These are phyloP conservation scores for Populus hybrid DNA, from an alignment of 441 rosid species.

Conservation along the genomic window DNA sequence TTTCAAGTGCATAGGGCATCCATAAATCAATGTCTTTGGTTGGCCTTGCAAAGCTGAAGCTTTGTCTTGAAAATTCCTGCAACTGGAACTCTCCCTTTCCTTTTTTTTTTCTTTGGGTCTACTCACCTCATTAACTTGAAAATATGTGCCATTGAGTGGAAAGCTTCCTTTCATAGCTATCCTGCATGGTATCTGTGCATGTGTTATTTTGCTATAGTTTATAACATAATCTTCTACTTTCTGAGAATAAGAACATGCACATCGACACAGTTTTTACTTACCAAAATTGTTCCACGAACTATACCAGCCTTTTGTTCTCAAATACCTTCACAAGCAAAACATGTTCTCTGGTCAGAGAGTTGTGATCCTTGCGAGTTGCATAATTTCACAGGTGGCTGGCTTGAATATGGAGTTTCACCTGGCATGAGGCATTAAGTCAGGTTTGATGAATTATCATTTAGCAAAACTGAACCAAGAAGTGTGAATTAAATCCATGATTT, in stretches of 20 bases:
- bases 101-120: neutral
- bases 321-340: constrained; percentile 8
- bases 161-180: constrained; percentile 1
- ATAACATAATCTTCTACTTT: too few relatives aligned
- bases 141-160: neutral
- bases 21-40: constrained; percentile 1
- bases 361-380: constrained; percentile 16
- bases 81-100: neutral
- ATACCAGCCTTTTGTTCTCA: neutral
- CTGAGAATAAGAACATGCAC: too few relatives aligned
- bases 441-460: neutral
- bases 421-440: neutral
- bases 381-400: neutral
- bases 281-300: constrained; percentile 19
- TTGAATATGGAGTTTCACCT: constrained; percentile 12
- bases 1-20: neutral
- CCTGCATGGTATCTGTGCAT: neutral
- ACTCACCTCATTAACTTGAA: constrained; percentile 2
- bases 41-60: neutral
- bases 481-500: neutral
- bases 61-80: neutral
- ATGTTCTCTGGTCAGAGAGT: constrained; percentile 1
- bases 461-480: neutral
- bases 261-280: neutral
- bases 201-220: too few relatives aligned